phyloP scores from a whole-genome alignment of 1,284 basidiomycete species.

The Malassezia restricta region DNA sequence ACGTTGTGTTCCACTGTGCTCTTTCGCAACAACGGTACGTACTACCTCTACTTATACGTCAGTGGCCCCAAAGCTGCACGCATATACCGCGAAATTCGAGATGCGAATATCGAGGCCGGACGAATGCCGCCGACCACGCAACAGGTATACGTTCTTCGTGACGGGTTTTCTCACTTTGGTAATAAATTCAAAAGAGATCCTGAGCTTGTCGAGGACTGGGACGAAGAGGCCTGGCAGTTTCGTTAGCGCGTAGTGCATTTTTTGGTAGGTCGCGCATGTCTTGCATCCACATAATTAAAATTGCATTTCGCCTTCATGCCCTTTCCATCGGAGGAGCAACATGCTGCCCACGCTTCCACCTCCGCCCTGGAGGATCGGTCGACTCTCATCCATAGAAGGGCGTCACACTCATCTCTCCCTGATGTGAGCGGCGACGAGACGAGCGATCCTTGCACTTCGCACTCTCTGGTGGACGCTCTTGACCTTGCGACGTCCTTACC shows the following conservation, averaged over 20 bases:
- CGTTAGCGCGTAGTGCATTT: background rate
- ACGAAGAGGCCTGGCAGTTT: constrained; percentile 8
- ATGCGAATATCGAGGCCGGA: constrained; percentile 16
- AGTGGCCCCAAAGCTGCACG: constrained; percentile 46
- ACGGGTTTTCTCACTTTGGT: constrained; percentile 42
- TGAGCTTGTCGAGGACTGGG: constrained; percentile 12
- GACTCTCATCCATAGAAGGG: background rate
- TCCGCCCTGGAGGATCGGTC: background rate
- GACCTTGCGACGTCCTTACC: constrained; percentile 10
- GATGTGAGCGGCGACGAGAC: background rate
- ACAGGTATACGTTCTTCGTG: constrained; percentile 42
- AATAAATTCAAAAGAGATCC: constrained; percentile 9
- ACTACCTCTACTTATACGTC: background rate
- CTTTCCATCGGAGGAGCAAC: background rate
- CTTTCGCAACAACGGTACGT: constrained; percentile 39
- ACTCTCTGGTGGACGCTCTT: constrained; percentile 10
- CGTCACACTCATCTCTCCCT: too few species aligned
- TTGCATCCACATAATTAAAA: background rate
- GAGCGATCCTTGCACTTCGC: background rate
- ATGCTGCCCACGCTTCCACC: background rate
- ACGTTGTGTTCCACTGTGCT: constrained; percentile 47
- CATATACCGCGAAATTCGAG: constrained; percentile 40
- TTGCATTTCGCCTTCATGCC: background rate
- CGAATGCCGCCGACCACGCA: constrained; percentile 21
- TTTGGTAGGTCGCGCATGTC: background rate